Base-by-base conservation (phyloP, 306 rosid genomes). In the Rosa persica region DNA sequence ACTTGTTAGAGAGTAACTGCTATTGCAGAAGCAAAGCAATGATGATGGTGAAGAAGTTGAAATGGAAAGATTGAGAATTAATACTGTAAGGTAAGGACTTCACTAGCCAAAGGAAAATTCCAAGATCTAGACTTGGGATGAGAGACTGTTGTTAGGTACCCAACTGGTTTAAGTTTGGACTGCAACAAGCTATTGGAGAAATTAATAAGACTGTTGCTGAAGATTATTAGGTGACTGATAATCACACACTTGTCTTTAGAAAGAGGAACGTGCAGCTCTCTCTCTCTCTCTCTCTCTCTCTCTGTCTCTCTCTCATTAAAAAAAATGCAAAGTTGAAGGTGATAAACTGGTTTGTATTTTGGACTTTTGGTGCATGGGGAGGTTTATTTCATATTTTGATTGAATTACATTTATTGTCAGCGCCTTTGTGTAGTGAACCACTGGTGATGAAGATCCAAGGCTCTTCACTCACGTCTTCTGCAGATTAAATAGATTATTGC, bases 401-500 rank as follows among this genome's bases (percentile, higher is more conserved):
- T 54, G 62, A 27, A 62, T 52, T n/a, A 8, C 2, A 7, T 67
- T 48, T 79, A 40, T 86, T 79, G 77, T 79, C 93, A 94, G 98
- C 88, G 97, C 88, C 87, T 74, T 83, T 87, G 76, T 69, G 65
- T 80, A 81, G 91, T 75, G 94, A 89, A 58, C 83, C 83, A 30
- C 74, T 92, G 89, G 81, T 90, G 76, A 84, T 84, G 79, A 88
- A 86, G 76, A 81, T 92, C 48, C 90, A 81, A 76, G 76, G 80
- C 75, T 70, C 86, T 75, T 85, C 92, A 10, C 85, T 84, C 23
- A 74, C 75, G 74, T 83, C 90, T 69, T 92, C 92, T 83, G 48
- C 72, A 62, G 79, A 46, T 78, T 90, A 43, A 75, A 67, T 82
- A 82, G 81, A 87, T 84, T 83, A 70, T 77, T 70, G 12, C 89